A percentile compares a stretch with the other conserved stretches of the same genome.
phyloP scores from a whole-genome alignment of 208 protist species.

The Zelonia costaricensis region DNA sequence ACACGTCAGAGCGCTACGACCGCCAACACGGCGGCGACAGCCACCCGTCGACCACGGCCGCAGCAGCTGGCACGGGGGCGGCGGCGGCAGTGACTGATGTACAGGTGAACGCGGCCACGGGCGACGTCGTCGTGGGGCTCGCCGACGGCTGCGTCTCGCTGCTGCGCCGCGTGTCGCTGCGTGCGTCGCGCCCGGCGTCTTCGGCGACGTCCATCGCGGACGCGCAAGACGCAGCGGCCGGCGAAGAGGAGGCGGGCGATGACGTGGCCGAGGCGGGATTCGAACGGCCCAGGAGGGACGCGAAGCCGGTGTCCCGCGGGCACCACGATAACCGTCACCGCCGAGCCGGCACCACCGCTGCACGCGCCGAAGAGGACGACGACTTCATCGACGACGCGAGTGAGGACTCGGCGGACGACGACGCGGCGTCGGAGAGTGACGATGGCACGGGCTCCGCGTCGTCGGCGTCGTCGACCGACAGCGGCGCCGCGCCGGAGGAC shows the following conservation, averaged over 20 bases:
- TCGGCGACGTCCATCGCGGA: not conserved
- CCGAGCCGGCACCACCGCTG: no score
- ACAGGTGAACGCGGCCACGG: constrained; percentile 49
- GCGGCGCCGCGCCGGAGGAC: constrained; percentile 51
- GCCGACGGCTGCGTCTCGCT: constrained; percentile 54
- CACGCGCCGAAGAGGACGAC: constrained; percentile 10
- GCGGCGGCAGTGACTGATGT: constrained; percentile 26
- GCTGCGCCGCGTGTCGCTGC: constrained; percentile 28
- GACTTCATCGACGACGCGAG: constrained; percentile 31
- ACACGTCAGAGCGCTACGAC: constrained; percentile 47
- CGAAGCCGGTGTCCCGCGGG: no score
- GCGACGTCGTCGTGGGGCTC: constrained; percentile 71
- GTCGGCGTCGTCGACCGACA: constrained; percentile 44
- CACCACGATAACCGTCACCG: no score
- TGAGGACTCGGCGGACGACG: no score
- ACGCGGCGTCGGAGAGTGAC: constrained; percentile 9
- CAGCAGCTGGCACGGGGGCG: not conserved
- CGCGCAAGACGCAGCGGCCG: not conserved
- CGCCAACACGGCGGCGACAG: no score
- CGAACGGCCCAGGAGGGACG: no score
- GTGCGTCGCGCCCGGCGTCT: constrained; percentile 5
- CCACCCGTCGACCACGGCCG: not conserved
- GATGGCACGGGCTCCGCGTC: constrained; percentile 25
- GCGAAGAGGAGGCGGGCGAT: no score
- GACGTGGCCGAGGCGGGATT: no score